Evolutionary conservation across 176 grass and related monocot species (phyloP), one percentile per base, ranked within the genome.

Genomic region (Thalia dealbata): DNA sequence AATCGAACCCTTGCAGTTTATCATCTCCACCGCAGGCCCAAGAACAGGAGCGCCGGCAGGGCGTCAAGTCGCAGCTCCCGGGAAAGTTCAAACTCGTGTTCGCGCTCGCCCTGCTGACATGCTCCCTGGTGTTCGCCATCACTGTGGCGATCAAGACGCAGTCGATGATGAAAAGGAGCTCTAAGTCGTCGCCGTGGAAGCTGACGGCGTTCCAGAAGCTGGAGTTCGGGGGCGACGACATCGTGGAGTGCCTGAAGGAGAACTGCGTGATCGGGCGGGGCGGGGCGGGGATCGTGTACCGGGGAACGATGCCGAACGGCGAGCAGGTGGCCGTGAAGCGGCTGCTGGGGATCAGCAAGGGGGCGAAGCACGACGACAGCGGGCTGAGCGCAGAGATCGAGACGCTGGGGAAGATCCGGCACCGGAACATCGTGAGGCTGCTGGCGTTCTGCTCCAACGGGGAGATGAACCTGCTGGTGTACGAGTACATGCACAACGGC

Each of bases 401-500:
- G 74, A 96, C 92, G 66, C 84, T 96, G 51, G 92, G 92, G 7
- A 73, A 80, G 43, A 96, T 96, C 71, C 67, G 92, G 75, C 92
- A 96, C 78, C 83, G 92, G 1, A 89, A 96, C 86, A 96, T 96
- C 68, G 86, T 96, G 61, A 83, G 92, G 18, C 78, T 96, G 50
- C 84, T 96, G 0, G 92, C 86, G 2, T 96, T 89, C 79, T 85
- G 82, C 19, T 78, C 89, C 3, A 92, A 96, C 82, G 63, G 76
- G 6, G 86, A 83, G 78, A 96, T 72, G 1, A 96, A 96, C 72
- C 77, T 96, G 14, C 85, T 96, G 71, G 86, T 92, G 52, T 96
- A 96, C 64, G 89, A 92, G 79, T 92, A 92, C 84, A 96, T 96
- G 92, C 92, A 84, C 0, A 96, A 91, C 78, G 92, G 92, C 14